Evolutionary conservation across 139 green algal genomes (phyloP), one percentile per base, ranked within the genome.

Genomic region (Axilococcus clingmanii): DNA sequence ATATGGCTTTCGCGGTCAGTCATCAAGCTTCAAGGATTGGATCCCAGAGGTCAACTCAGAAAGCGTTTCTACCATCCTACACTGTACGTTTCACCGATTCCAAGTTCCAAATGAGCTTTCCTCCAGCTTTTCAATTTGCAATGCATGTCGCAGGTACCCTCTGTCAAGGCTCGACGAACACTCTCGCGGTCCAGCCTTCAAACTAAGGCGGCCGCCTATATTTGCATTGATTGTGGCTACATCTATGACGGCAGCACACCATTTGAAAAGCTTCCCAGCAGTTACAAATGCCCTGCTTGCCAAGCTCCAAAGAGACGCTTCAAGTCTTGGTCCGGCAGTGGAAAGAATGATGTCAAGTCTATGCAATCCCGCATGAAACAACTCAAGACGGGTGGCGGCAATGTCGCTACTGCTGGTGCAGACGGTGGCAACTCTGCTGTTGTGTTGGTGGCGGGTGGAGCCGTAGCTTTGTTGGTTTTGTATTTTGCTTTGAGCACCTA

Each of bases 211-310:
- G 36, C 23, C 4, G 49, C 52, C 4, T 69, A 69, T 42, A 69
- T 69, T 15, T 69, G 61, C 33, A 31, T 69, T 1, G 61, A 69
- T 41, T 69, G 61, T 35, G 61, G 43, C 0, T 62, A 61, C 49
- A 56, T 62, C 22, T 62, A 68, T 24, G 51, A 68, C n/a, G 59
- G 42, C 0, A 16, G 2, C 9, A 45, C 38, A 0, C 31, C 51
- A 0, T 68, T 53, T 30, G 51, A 68, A 1, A 68, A 55, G n/a
- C 51, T 62, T 11, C 51, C 59, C 20, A 52, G 25, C 27, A 33
- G 22, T 23, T 66, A 59, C 57, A 51, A 42, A 36, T 69, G 61
- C 61, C 61, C 61, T 23, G 53, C 55, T 16, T 69, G 61, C 61
- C 32, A 22, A 17, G 41, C 61, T 4, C 52, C 52, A 27, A 69